Evolutionary conservation across 768 basidiomycete genomes (phyloP), one percentile per base, ranked within the genome.

Genomic region (Leccinellum rugosiceps): DNA sequence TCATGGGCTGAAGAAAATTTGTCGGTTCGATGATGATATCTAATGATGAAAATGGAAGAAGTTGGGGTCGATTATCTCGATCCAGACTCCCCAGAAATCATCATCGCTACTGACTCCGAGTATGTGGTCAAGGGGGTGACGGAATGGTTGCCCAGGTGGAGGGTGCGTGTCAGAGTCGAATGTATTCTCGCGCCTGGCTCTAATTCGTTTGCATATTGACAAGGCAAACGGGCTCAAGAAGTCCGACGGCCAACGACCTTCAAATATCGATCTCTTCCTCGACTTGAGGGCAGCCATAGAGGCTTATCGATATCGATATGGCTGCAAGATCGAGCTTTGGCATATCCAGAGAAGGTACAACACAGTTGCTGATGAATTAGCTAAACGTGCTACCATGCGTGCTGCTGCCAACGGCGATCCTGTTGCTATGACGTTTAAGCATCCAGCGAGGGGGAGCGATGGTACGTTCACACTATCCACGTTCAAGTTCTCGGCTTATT

Each of bases 341-440:
- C 56, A 65, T 34, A 55, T 75, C 45, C 46, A 41, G 9, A 60
- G 68, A 44, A 55, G 58, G 25, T 61, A 63, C 53, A 73, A 74
- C 47, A 17, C 21, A 5, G 50, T 69, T 15, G 68, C 67, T 3
- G 71, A 72, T 50, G 44, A n/a, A 30, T 52, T 69, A 1, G 69
- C 70, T 0, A 72, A 63, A 19, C 7, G 38, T 7, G 51, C 51
- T 13, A 54, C 57, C 32, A 34, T 14, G 23, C 32, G 34, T 2
- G 26, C 14, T 26, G 25, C 43, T 35, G 41, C 41, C 41, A 19
- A 8, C n/a, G n/a, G 17, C 41, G 10, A 43, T 19, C 32, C 14
- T 6, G 14, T 34, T 34, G 14, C 32, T 14, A 34, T 14, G 32
- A 34, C 6, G 32, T 34, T 14, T 34, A 34, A 34, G 32, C 14